Conservation (phyloP, 2,329 filamentous ascomycete species). For the Colletotrichum orbiculare region DNA sequence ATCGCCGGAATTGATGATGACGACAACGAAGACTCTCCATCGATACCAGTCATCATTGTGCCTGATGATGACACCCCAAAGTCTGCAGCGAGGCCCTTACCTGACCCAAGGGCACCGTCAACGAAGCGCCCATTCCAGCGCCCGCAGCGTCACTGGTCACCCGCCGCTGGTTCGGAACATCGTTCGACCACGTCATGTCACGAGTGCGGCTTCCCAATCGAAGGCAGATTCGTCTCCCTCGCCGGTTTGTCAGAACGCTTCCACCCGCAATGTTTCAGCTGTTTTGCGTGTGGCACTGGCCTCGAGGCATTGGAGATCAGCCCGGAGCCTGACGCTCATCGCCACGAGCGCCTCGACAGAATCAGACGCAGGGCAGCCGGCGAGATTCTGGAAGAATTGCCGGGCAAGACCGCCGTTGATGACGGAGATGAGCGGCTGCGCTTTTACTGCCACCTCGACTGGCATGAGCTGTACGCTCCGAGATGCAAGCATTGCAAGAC, state of each 20-base stretch:
- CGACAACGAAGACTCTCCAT: background rate
- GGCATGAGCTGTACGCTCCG: slow-evolving; percentile 93
- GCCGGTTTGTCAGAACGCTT: slow-evolving; percentile 80
- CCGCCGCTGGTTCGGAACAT: slow-evolving; percentile 53
- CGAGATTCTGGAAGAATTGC: slow-evolving; percentile 70
- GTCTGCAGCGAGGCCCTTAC: slow-evolving; percentile 54
- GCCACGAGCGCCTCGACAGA: slow-evolving; percentile 77
- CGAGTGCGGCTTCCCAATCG: slow-evolving; percentile 84
- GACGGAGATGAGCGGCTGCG: slow-evolving; percentile 80
- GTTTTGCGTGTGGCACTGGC: slow-evolving; percentile 85
- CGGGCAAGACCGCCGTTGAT: slow-evolving; percentile 72
- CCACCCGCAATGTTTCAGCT: slow-evolving; percentile 93
- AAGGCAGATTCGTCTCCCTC: slow-evolving; percentile 89
- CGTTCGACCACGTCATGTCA: slow-evolving; percentile 70
- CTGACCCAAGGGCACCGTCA: slow-evolving; percentile 52
- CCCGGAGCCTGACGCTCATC: slow-evolving; percentile 82
- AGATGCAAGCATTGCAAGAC: slow-evolving; percentile 97
- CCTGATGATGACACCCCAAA: slow-evolving; percentile 50
- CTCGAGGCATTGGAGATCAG: slow-evolving; percentile 98
- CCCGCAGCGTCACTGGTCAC: slow-evolving; percentile 69
- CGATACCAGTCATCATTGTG: slow-evolving; percentile 54
- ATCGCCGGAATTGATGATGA: slow-evolving; percentile 48
- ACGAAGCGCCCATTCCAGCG: slow-evolving; percentile 50
- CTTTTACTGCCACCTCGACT: slow-evolving; percentile 99
- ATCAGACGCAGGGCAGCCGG: slow-evolving; percentile 71